phyloP scores from a whole-genome alignment of 352 stramenopile genomes.

The Elongisporangium undulatum region DNA sequence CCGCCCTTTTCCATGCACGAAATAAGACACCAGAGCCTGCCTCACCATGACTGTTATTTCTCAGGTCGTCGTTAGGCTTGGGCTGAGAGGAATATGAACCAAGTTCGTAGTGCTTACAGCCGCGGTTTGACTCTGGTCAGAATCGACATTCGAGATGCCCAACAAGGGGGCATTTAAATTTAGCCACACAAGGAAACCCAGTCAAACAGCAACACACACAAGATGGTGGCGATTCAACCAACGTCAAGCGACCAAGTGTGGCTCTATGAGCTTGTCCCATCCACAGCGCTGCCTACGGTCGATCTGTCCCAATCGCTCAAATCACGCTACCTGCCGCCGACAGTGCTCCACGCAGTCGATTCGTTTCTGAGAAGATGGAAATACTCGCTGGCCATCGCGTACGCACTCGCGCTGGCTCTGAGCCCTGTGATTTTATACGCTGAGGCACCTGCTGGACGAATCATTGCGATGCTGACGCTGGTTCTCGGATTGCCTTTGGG shows the following conservation, averaged over 20 bases:
- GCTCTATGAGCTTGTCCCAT: neutral
- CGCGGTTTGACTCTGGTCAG: too few species aligned
- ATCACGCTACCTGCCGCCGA: conserved; percentile 13
- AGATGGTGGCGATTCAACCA: neutral
- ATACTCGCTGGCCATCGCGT: conserved; percentile 9
- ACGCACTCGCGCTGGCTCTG: conserved; percentile 12
- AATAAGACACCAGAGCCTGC: too few species aligned
- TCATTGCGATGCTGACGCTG: conserved; percentile 12
- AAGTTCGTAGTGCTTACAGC: too few species aligned
- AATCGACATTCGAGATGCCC: too few species aligned
- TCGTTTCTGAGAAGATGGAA: conserved; percentile 19
- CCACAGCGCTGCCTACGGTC: neutral
- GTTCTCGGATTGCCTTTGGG: conserved; percentile 18
- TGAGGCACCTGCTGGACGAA: conserved; percentile 6
- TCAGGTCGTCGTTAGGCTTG: too few species aligned
- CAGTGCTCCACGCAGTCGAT: conserved; percentile 14
- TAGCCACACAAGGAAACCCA: too few species aligned
- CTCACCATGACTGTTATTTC: too few species aligned
- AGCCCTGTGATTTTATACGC: conserved; percentile 16
- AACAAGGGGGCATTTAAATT: too few species aligned
- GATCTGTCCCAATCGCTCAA: conserved; percentile 24
- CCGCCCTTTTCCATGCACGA: too few species aligned
- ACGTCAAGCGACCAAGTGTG: neutral
- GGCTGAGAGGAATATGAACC: too few species aligned
- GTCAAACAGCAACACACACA: neutral